A percentile compares a stretch with the other conserved stretches of the same genome.
These are phyloP conservation scores for Xylaria nigripes DNA, from an alignment of 495 filamentous ascomycete genomes.

Conservation along the genomic window DNA sequence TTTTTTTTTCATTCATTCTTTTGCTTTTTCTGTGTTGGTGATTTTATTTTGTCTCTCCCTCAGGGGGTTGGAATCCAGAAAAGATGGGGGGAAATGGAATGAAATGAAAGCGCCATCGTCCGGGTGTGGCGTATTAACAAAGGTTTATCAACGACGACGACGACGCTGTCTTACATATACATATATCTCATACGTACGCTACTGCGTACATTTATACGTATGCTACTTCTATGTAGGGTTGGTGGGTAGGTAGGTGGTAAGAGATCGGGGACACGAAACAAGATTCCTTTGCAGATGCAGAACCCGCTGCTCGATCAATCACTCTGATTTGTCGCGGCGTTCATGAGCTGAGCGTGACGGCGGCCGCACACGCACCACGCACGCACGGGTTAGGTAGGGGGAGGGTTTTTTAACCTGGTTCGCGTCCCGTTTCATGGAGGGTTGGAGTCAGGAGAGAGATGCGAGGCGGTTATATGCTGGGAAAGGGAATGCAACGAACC, in stretches of 20 bases:
- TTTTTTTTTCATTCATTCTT: neutral
- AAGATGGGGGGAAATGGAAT: neutral
- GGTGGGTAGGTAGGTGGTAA: neutral
- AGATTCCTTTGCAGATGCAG: constrained; percentile 13
- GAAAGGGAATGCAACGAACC: neutral
- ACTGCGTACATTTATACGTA: too few species aligned
- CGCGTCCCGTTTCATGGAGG: neutral
- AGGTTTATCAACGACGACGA: too few species aligned
- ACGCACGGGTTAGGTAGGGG: neutral
- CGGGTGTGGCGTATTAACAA: constrained; percentile 5
- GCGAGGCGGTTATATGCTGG: neutral
- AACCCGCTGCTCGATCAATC: constrained; percentile 4
- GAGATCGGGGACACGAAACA: constrained; percentile 4
- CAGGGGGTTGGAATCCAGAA: neutral
- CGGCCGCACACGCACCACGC: neutral
- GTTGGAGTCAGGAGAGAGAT: neutral
- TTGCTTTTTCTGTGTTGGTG: neutral
- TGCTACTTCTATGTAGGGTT: neutral
- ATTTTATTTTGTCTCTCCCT: neutral
- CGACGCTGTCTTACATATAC: too few species aligned
- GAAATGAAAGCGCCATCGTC: constrained; percentile 2
- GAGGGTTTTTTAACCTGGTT: neutral
- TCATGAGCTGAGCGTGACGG: constrained; percentile 5
- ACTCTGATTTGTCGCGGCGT: constrained; percentile 7
- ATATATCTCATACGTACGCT: too few species aligned